Evolutionary conservation across 257 asterid genomes (phyloP).

Genomic region (Nicotiana obtusifolia): DNA sequence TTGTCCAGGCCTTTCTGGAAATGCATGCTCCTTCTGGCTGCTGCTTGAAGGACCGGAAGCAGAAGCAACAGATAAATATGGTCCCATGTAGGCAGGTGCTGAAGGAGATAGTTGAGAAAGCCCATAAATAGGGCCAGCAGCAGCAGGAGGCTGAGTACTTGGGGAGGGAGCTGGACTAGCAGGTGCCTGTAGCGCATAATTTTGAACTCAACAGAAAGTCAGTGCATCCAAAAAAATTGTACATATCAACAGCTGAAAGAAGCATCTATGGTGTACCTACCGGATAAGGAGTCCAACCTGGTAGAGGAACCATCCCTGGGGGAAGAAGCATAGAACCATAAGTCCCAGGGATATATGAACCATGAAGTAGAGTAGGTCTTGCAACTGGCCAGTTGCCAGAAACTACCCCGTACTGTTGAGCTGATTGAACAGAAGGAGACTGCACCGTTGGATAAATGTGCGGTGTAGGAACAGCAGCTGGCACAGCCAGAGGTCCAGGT

Average conservation of each 20-base stretch:
- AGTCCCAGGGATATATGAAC: constrained; percentile 68
- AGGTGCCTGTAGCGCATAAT: constrained; percentile 40
- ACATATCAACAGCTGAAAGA: constrained; percentile 7
- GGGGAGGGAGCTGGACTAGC: constrained; percentile 58
- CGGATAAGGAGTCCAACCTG: constrained; percentile 86
- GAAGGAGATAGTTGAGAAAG: constrained; percentile 70
- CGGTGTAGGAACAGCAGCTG: constrained; percentile 45
- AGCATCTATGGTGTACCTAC: constrained; percentile 31
- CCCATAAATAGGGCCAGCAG: constrained; percentile 55
- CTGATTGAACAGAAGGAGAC: constrained; percentile 62
- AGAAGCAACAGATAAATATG: constrained; percentile 55
- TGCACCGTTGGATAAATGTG: constrained; percentile 50
- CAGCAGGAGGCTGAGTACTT: constrained; percentile 50
- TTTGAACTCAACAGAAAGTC: constrained; percentile 17
- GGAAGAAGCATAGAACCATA: constrained; percentile 72
- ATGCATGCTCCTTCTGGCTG: constrained; percentile 52
- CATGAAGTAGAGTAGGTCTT: constrained; percentile 66
- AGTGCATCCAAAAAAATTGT: neutral
- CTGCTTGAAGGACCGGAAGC: constrained; percentile 58
- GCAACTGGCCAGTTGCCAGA: constrained; percentile 86
- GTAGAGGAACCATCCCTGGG: constrained; percentile 70
- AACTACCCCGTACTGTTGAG: constrained; percentile 76
- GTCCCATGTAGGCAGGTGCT: constrained; percentile 70
- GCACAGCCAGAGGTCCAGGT: constrained; percentile 47
- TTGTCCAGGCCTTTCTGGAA: constrained; percentile 87